phyloP scores from a whole-genome alignment of 2,329 filamentous ascomycete species.

The Elsinoe perseae region DNA sequence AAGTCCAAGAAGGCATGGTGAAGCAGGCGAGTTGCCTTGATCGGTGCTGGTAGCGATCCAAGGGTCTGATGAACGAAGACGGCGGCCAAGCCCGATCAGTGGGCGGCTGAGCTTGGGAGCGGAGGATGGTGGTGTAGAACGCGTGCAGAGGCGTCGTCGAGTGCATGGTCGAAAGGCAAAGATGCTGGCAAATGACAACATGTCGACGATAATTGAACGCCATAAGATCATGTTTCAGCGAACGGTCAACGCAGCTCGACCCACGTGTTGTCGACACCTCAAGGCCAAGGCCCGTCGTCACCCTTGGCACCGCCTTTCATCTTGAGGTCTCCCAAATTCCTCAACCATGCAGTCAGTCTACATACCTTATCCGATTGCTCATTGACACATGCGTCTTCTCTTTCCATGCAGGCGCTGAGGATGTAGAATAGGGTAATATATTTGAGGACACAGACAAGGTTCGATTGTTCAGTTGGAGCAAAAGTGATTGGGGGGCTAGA shows the following conservation, averaged over 20 bases:
- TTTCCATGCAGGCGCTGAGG: no score
- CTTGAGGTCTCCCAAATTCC: neutral
- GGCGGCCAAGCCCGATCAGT: neutral
- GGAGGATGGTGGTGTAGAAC: neutral
- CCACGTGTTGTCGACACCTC: constrained; percentile 1
- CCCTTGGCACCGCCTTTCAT: constrained; percentile 3
- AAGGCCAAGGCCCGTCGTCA: neutral
- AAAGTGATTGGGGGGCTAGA: no score
- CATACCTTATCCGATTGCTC: no score
- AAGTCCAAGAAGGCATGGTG: neutral
- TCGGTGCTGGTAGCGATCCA: neutral
- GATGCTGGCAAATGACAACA: neutral
- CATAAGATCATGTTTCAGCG: neutral
- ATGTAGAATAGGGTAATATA: no score
- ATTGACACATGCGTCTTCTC: no score
- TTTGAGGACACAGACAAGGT: no score
- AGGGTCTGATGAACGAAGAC: neutral
- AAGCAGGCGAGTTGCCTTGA: neutral
- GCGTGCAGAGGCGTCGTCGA: neutral
- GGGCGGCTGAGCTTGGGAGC: neutral
- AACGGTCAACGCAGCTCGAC: neutral
- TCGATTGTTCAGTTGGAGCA: neutral
- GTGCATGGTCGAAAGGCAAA: neutral
- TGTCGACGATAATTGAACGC: neutral
- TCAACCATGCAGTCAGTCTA: neutral